These are phyloP conservation scores for Cucumis variabilis DNA, from an alignment of 331 rosid genomes.

Conservation along the genomic window DNA sequence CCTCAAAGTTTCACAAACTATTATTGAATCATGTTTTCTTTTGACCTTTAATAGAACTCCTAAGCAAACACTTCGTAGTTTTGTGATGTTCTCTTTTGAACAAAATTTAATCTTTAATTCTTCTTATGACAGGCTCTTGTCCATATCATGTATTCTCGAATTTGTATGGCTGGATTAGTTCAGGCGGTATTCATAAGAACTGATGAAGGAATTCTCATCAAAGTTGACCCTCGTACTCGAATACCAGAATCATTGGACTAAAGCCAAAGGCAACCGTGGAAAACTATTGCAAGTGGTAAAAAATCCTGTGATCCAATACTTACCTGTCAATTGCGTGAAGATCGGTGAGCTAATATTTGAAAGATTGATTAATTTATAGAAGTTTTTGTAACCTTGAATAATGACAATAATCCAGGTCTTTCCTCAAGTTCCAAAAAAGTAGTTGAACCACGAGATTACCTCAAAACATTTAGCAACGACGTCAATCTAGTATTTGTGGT, in stretches of 20 bases:
- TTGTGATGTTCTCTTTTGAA: not conserved
- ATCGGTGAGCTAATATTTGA: constrained; percentile 21
- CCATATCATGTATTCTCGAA: constrained; percentile 26
- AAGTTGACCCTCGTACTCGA: constrained; percentile 24
- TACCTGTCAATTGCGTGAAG: constrained; percentile 29
- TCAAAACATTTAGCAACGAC: not conserved
- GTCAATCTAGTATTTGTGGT: constrained; percentile 36
- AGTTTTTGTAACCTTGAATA: not conserved
- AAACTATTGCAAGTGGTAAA: constrained; percentile 27
- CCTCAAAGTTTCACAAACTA: too few species aligned
- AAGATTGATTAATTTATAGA: not conserved
- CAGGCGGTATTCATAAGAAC: constrained; percentile 15
- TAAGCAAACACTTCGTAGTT: too few species aligned
- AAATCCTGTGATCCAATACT: constrained; percentile 27
- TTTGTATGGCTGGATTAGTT: constrained; percentile 34
- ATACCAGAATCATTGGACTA: constrained; percentile 35
- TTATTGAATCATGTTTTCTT: too few species aligned
- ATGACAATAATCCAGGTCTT: constrained; percentile 20
- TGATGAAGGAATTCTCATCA: constrained; percentile 31
- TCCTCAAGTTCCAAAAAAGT: constrained; percentile 9
- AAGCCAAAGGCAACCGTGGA: constrained; percentile 25
- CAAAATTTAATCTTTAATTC: not conserved
- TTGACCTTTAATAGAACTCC: too few species aligned
- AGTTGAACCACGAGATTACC: constrained; percentile 18
- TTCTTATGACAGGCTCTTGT: constrained; percentile 28